These are phyloP conservation scores for Astragalus membranaceus DNA, from an alignment of 306 rosid genomes.

Conservation along the genomic window DNA sequence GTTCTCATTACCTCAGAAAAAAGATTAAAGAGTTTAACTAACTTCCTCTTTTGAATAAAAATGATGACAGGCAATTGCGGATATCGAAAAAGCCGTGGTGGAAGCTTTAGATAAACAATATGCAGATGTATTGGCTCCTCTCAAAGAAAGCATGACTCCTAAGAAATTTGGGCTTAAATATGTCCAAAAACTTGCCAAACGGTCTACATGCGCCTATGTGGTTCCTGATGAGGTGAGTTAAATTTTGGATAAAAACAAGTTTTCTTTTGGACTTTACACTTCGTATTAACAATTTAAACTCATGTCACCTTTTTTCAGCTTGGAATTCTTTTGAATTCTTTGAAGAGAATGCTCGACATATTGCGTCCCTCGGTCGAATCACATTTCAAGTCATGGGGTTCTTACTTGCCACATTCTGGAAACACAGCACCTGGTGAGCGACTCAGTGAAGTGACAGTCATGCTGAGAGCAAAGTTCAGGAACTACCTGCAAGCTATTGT, in stretches of 20 bases:
- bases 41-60: neutral
- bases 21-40: neutral
- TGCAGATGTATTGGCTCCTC: conserved; percentile 84
- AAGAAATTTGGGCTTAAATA: conserved; percentile 93
- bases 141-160: conserved; percentile 82
- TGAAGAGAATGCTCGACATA: conserved; percentile 88
- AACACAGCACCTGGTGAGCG: conserved; percentile 83
- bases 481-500: conserved; percentile 80
- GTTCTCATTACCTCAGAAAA: neutral
- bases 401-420: conserved; percentile 84
- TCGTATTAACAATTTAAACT: neutral
- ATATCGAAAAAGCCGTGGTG: conserved; percentile 76
- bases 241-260: neutral
- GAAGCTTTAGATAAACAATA: conserved; percentile 94
- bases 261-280: neutral
- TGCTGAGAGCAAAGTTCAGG: conserved; percentile 93
- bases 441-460: conserved; percentile 96
- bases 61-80: conserved; percentile 74
- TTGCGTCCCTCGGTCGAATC: conserved; percentile 86
- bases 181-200: conserved; percentile 92
- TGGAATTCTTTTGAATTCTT: conserved; percentile 77
- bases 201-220: conserved; percentile 49
- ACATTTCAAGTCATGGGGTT: conserved; percentile 89
- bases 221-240: conserved; percentile 83
- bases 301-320: conserved; percentile 48